Evolutionary conservation across 2,329 filamentous ascomycete genomes (phyloP), one percentile per base, ranked within the genome.

Genomic region (Verticillium isaacii): DNA sequence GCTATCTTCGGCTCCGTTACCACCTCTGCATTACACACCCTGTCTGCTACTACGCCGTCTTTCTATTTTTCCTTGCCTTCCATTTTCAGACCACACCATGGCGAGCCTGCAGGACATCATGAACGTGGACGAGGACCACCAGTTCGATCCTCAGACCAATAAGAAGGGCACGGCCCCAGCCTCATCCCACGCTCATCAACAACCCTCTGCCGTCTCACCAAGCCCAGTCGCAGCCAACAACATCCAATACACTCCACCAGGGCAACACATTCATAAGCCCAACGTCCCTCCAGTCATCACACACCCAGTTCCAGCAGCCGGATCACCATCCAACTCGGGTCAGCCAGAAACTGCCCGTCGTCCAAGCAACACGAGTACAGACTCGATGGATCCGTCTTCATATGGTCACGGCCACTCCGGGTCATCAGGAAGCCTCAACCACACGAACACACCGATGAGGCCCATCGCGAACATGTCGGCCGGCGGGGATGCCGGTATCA

Each of bases 61-160:
- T 56, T 60, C 54, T 63, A 59, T 57, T 50, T 41, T 58, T 58
- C 58, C 57, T 39, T 62, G 58, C 58, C 73, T 74, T 77, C 75
- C 75, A 74, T 69, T 74, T 77, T 72, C 73, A 76, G 73, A 65
- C 69, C 72, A 67, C 72, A 73, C 72, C 74, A 85, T 85, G 82
- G 77, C 81, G 67, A 83, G 80, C 70, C 77, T 85, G 66, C 79
- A 78, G 68, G 82, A 82, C 69, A 85, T 85, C 71, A 84, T 85
- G 79, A 83, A 85, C 71, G 75, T 77, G 68, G 79, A 82, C 68
- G 80, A 83, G 67, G 81, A 82, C 68, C 75, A 78, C 65, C 71
- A 71, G 63, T 32, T 32, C 54, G 74, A 77, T 66, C 70, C 77
- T 62, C 72, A 71, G 70, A 67, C 73, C 69, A 75, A 77, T 78